Conservation (phyloP, 2,329 filamentous ascomycete genomes). For the Neofusicoccum laricinum region DNA sequence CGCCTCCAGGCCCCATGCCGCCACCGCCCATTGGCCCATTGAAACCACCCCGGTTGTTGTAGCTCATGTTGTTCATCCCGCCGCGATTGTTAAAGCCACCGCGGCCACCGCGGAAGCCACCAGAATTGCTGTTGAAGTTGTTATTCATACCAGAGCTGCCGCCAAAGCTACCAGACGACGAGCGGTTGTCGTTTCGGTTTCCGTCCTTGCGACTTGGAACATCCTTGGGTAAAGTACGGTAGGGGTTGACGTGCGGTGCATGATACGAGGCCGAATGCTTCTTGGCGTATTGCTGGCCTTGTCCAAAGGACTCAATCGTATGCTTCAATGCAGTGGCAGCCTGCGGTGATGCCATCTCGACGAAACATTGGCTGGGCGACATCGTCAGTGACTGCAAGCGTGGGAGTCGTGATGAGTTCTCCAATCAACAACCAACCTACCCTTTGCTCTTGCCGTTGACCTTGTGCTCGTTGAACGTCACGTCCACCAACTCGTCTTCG, state of each 20-base stretch:
- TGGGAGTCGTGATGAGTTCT: background rate
- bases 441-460: slow-evolving; percentile 99
- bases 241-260: slow-evolving; percentile 76
- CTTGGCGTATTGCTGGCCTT: slow-evolving; percentile 60
- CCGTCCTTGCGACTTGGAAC: slow-evolving; percentile 68
- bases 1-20: slow-evolving; percentile 44
- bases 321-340: slow-evolving; percentile 84
- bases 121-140: slow-evolving; percentile 45
- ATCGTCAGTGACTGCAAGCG: background rate
- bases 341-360: slow-evolving; percentile 80
- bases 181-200: slow-evolving; percentile 57
- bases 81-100: slow-evolving; percentile 32
- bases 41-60: slow-evolving; percentile 43
- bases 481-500: slow-evolving; percentile 82
- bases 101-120: slow-evolving; percentile 41
- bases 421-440: slow-evolving; percentile 50
- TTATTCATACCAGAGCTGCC: slow-evolving; percentile 40
- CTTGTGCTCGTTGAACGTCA: slow-evolving; percentile 98
- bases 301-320: slow-evolving; percentile 66
- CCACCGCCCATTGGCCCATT: slow-evolving; percentile 32
- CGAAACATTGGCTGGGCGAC: slow-evolving; percentile 64
- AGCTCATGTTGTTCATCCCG: slow-evolving; percentile 37
- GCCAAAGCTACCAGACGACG: slow-evolving; percentile 38
- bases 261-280: slow-evolving; percentile 71
- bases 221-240: slow-evolving; percentile 88